phyloP scores from a whole-genome alignment of 2,329 filamentous ascomycete species.

The Cryphonectria naterciae region DNA sequence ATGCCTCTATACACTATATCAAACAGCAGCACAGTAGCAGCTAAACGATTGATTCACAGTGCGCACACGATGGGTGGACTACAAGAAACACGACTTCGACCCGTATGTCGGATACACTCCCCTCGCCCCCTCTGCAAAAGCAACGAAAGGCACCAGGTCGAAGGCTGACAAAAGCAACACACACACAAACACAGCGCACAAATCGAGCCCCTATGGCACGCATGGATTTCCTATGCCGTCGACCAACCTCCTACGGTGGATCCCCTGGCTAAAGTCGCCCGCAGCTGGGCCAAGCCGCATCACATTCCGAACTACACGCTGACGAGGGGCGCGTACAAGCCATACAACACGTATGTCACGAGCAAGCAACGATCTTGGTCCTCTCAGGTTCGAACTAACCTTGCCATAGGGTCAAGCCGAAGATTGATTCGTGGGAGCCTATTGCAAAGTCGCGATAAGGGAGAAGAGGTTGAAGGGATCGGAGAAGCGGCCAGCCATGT shows the following conservation, averaged over 20 bases:
- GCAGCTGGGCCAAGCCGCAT: slow-evolving; percentile 76
- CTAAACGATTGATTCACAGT: slow-evolving; percentile 54
- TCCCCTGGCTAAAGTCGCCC: slow-evolving; percentile 67
- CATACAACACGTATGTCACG: slow-evolving; percentile 86
- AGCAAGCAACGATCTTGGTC: neutral
- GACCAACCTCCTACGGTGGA: slow-evolving; percentile 85
- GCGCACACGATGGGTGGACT: slow-evolving; percentile 96
- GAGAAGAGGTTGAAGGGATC: neutral
- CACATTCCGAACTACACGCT: slow-evolving; percentile 76
- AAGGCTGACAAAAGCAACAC: slow-evolving; percentile 26
- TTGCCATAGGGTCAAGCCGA: slow-evolving; percentile 37
- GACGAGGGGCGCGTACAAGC: slow-evolving; percentile 80
- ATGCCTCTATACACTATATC: neutral
- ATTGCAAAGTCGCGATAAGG: slow-evolving; percentile 26
- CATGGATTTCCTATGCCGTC: slow-evolving; percentile 93
- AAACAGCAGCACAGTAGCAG: neutral
- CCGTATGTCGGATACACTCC: slow-evolving; percentile 55
- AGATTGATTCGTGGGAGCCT: slow-evolving; percentile 42
- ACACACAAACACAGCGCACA: slow-evolving; percentile 59
- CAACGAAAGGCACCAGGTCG: neutral
- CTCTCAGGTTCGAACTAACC: neutral
- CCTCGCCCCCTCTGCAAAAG: neutral
- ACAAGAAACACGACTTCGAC: slow-evolving; percentile 84
- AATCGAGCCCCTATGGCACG: slow-evolving; percentile 96
- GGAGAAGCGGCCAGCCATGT: slow-evolving; percentile 20